Base-by-base conservation (phyloP, 23 red algal species). In the Gracilaria gracilis region DNA sequence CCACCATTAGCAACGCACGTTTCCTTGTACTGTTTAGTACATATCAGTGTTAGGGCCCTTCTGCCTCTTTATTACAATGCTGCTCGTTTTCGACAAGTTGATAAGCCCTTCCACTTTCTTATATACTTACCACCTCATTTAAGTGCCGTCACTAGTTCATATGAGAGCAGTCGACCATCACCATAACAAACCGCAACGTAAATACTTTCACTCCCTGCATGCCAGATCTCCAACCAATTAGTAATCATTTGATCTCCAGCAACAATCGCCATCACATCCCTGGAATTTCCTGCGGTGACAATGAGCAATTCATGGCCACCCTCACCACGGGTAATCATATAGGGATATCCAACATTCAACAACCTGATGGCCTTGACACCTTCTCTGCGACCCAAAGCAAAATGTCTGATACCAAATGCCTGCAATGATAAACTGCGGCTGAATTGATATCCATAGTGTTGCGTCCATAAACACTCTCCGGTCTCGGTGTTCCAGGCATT, bases 141-240 rank as follows among this genome's bases (percentile, higher is more conserved):
- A 7, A 89, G 86, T 13, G 86, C 69, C 14, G 86, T 89, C 0
- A 89, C 86, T 0, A 89, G 75, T 33, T 89, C 86, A 39, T 78
- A 89, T 13, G 72, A 75, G 8, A 69, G 20, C 61, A 80, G 23
- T 31, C 55, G 69, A 19, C 86, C 86, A 46, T 89, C 86, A 7
- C 42, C 50, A 64, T 89, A 80, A 29, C 67, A 89, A 33, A 89
- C 86, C 64, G 72, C 86, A 32, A 79, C 86, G 38, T 37, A 89
- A 24, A 89, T 62, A n/a, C 86, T 67, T 24, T 61, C 67, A 29
- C 38, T 89, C 19, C 62, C 55, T 37, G 86, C 46, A 21, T 89
- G 86, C 86, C 86, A 89, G 31, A 89, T 24, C 53, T 89, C 86
- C 36, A 89, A 44, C 86, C 86, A 89, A 28, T 49, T 89, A 13